Evolutionary conservation across 2,329 filamentous ascomycete species (phyloP).

Genomic region (Neonectria sp.): DNA sequence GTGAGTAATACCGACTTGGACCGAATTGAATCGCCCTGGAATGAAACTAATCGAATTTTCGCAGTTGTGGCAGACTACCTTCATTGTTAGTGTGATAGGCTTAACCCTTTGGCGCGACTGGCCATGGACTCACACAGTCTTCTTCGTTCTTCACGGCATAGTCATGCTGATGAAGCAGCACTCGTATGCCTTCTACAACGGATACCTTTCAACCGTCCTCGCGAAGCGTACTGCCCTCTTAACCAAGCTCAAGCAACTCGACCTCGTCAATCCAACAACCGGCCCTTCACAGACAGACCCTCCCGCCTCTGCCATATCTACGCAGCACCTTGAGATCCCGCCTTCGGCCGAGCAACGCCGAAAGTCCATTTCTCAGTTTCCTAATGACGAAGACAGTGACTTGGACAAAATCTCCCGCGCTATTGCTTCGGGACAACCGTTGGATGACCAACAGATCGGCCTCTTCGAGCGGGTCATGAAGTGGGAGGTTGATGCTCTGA

Average conservation of each 20-base stretch:
- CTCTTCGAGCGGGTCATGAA: constrained; percentile 77
- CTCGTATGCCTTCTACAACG: constrained; percentile 85
- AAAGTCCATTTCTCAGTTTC: constrained; percentile 54
- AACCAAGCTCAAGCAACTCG: constrained; percentile 69
- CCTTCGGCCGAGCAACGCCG: constrained; percentile 62
- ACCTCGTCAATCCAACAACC: constrained; percentile 64
- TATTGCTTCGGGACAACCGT: constrained; percentile 72
- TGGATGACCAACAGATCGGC: constrained; percentile 74
- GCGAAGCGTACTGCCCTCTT: constrained; percentile 63
- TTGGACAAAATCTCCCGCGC: constrained; percentile 73
- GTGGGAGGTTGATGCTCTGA: constrained; percentile 75
- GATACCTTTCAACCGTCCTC: constrained; percentile 76
- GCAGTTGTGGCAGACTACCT: constrained; percentile 77
- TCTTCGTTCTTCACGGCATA: constrained; percentile 81
- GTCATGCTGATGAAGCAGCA: constrained; percentile 90
- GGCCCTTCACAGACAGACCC: constrained; percentile 61
- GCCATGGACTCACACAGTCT: constrained; percentile 88
- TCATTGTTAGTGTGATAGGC: constrained; percentile 73
- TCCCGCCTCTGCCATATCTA: constrained; percentile 58
- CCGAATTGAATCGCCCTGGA: background rate
- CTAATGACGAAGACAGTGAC: constrained; percentile 61
- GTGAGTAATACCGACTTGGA: constrained; percentile 51
- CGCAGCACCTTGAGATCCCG: constrained; percentile 59
- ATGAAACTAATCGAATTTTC: background rate
- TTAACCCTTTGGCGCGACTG: constrained; percentile 81